Evolutionary conservation across 176 grass and related monocot genomes (phyloP), one percentile per base, ranked within the genome.

Genomic region (Alopecurus myosuroides): DNA sequence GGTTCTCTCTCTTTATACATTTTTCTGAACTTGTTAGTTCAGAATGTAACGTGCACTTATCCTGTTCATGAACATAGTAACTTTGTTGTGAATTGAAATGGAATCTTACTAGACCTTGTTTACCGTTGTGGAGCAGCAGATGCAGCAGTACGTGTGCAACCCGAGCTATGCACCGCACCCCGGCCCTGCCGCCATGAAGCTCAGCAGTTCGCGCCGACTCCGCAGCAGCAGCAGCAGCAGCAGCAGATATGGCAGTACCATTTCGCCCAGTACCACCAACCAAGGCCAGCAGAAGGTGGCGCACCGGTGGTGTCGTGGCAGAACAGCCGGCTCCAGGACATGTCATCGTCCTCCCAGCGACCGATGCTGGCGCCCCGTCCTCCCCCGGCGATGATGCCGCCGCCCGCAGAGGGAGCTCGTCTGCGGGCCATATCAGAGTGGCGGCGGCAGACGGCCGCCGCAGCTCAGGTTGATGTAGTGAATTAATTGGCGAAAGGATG

Each of bases 161-260:
- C 66, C 79, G 6, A 80, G 58, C 2, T 92, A 92, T 33, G 31
- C 48, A 10, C 65, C 67, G 17, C 79, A 77, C 10, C 57, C 56
- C 5, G 45, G 65, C 63, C 46, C 88, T 18, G 15, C 64, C 12
- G n/a, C 41, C 67, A 84, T 84, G 85, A 82, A 83, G 66, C 78
- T 82, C 86, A 82, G 67, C 86, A 83, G 1, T 81, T 78, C 44
- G 19, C 70, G 9, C 79, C 64, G 3, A 65, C 44, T 26, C 46
- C 17, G 13, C 85, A 86, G 29, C 74, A 29, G 18, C 79, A 76
- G 25, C 79, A 78, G 42, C 81, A 84, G 74, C 44, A 45, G 3
- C 82, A 86, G 79, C 84, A 86, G 84, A 42, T 84, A 80, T 90
- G 89, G 89, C 85, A 76, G 26, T 80, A 61, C 58, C 89, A 87